Base-by-base conservation (phyloP, 345 rosid genomes). In the Gossypium stocksii region DNA sequence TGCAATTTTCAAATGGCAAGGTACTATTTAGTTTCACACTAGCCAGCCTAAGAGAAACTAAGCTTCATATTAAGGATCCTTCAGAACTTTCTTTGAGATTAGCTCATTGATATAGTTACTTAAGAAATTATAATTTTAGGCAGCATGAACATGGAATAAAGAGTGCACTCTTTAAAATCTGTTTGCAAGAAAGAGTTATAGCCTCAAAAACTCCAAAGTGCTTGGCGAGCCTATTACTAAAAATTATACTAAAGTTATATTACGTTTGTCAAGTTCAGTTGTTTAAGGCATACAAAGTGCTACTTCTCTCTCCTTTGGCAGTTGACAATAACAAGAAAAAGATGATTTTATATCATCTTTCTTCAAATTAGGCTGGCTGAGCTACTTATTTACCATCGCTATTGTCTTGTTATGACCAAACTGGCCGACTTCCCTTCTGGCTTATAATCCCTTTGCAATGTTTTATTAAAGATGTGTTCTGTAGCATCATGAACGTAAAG, bases 1-100 rank as follows among this genome's bases (percentile, higher is more conserved):
- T 94, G 76, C 98, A 94, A 65, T 94, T 94, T 76, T 94, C 98
- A 19, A 94, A 87, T 87, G 97, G 91, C 66, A 86, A 90, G 98
- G 98, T 92, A 82, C 57, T 20, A 27, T 22, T 57, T 57, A 25
- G 13, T 64, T 29, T 61, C 41, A 7, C 11, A 14, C n/a, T 61
- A 16, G 11, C 34, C 17, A 25, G 64, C 41, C 38, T 59, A 48
- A 68, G 72, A 68, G 72, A 69, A 51, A 51, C 20, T 68, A 49
- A 49, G 72, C 41, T 48, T 49, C 14, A 0, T 46, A 23, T 63
- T 38, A n/a, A 34, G 25, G 46, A 16, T 38, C 62, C 48, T 43
- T 20, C 46, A 12, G 22, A 38, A 34, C 23, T 38, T 63, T 63
- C 7, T 34, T 38, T 22, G n/a, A 43, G 69, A 41, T 7, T 41